Evolutionary conservation across 2,329 filamentous ascomycete genomes (phyloP), one percentile per base, ranked within the genome.

Genomic region (Rhytidhysteron rufulum): DNA sequence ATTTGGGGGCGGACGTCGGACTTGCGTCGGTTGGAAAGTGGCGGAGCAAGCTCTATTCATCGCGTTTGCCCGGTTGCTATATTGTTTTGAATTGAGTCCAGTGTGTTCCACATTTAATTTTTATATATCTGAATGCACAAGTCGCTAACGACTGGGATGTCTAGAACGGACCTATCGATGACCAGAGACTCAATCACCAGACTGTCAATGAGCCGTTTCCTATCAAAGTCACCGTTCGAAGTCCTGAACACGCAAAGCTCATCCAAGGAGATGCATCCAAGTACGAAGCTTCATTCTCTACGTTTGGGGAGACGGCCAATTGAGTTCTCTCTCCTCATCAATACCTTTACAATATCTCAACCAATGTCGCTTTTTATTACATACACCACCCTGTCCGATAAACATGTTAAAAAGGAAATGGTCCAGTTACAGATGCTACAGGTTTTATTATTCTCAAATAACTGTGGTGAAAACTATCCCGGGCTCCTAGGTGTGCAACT

Each of bases 1-100:
- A 17, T 67, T 67, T 54, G 65, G 65, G 2, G 53, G 48, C 24
- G 64, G 62, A 5, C 44, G 64, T 10, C 50, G 64, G n/a, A 44
- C 63, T 5, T 66, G 64, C 37, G 60, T 63, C 10, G 62, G 64
- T 2, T 62, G 60, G 25, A 48, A 52, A 30, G 44, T 67, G 16
- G 64, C 55, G 6, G 50, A 55, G 17, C 48, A 48, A 17, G 55
- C 57, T 11, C 25, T 65, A 9, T 64, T 61, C 44, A 53, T 64
- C 29, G 59, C 53, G 20, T 40, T 58, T 9, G 54, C 61, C 2
- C 53, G 62, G 11, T 38, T 63, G 31, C 33, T 51, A 17, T 55
- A 55, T 25, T 60, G 57, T 33, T 63, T 54, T 39, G 46, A 63
- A 46, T 54, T 44, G 13, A 22, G 29, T 27, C 25, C 47, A 19